Percentiles rank a stretch among this genome's conserved stretches.
phyloP scores from a whole-genome alignment of 306 rosid genomes.

The Quillaja saponaria region DNA sequence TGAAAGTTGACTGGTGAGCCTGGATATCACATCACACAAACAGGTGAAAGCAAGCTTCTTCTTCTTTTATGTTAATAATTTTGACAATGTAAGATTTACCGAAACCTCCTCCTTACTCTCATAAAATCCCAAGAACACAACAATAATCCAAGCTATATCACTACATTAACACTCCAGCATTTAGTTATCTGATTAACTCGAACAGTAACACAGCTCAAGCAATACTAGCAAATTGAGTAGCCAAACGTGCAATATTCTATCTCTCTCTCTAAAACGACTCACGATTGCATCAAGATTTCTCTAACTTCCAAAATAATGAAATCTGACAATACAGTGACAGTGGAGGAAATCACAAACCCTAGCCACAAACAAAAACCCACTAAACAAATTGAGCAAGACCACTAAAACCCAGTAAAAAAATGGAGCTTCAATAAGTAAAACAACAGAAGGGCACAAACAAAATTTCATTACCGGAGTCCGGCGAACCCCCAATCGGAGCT shows the following conservation, averaged over 20 bases:
- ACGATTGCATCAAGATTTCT: too few species aligned
- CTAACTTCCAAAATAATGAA: too few species aligned
- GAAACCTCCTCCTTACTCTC: background rate
- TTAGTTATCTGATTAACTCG: slow-evolving; percentile 4
- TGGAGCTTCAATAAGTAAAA: slow-evolving; percentile 12
- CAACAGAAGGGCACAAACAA: slow-evolving; percentile 11
- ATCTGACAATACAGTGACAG: background rate
- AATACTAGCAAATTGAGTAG: background rate
- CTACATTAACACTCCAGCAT: slow-evolving; percentile 14
- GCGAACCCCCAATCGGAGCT: slow-evolving; percentile 68
- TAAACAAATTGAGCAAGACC: background rate
- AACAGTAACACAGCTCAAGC: slow-evolving; percentile 19
- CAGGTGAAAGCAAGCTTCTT: too few species aligned
- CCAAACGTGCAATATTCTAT: background rate
- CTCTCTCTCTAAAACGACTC: background rate
- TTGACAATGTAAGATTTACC: too few species aligned
- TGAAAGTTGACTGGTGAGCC: background rate
- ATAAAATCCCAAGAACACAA: slow-evolving; percentile 8
- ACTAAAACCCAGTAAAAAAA: slow-evolving; percentile 1
- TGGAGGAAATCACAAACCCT: background rate
- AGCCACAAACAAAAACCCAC: background rate
- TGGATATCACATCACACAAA: too few species aligned
- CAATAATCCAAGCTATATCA: slow-evolving; percentile 1
- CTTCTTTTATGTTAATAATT: too few species aligned
- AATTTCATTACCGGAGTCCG: slow-evolving; percentile 53